phyloP scores from a whole-genome alignment of 78 protist species.

The slime mould (Dictyostelium discoideum) region dicty_2.7 NC_007089.4:1379501-1380000 shows the following conservation, averaged over 20 bases:
- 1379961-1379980: conserved; percentile 76
- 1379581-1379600: conserved; percentile 13
- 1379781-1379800: neutral
- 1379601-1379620: conserved; percentile 27
- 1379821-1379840: conserved; percentile 21
- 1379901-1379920: conserved; percentile 62
- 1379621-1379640: conserved; percentile 41
- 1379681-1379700: conserved; percentile 25
- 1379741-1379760: conserved; percentile 16
- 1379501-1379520: too few relatives aligned
- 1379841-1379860: conserved; percentile 10
- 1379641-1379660: conserved; percentile 16
- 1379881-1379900: neutral
- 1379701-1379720: conserved; percentile 1
- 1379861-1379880: neutral
- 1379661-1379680: neutral
- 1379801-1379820: conserved; percentile 53
- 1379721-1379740: conserved; percentile 25
- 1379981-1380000: conserved; percentile 58
- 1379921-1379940: conserved; percentile 55
- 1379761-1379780: conserved; percentile 27
- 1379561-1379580: conserved; percentile 43
- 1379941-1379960: conserved; percentile 65
- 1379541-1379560: neutral
- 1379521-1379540: too few relatives aligned